Evolutionary conservation across 495 filamentous ascomycete species (phyloP).

Genomic region (Penicillium nucicola): DNA sequence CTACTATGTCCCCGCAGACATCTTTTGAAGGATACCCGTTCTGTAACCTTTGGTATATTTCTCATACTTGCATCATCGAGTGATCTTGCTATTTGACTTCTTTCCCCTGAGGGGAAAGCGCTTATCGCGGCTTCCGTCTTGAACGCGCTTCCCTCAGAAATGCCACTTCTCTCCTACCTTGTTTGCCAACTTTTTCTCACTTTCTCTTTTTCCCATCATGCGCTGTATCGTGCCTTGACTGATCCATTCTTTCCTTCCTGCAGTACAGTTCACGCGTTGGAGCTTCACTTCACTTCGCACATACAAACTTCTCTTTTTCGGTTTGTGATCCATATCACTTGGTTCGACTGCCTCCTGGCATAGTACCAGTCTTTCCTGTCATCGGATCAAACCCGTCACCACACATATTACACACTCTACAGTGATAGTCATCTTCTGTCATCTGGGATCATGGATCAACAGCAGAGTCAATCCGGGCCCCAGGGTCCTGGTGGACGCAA

Average conservation of each 20-base stretch:
- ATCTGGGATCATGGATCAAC: constrained; percentile 71
- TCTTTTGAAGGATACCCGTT: neutral
- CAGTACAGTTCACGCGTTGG: constrained; percentile 30
- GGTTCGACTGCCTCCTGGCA: constrained; percentile 24
- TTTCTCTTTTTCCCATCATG: constrained; percentile 1
- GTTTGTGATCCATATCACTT: constrained; percentile 22
- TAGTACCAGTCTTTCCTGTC: constrained; percentile 23
- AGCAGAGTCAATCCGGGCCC: constrained; percentile 70
- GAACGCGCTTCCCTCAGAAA: neutral
- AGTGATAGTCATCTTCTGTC: constrained; percentile 15
- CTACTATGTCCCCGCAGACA: neutral
- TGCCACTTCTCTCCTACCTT: neutral
- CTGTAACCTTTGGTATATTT: neutral
- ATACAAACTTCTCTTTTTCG: constrained; percentile 23
- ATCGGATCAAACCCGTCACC: constrained; percentile 12
- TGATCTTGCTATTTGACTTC: neutral
- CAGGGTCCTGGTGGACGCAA: constrained; percentile 83
- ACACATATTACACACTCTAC: constrained; percentile 23
- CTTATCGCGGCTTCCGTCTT: constrained; percentile 1
- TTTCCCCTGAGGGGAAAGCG: constrained; percentile 1
- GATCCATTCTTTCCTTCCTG: constrained; percentile 25
- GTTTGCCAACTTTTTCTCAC: neutral
- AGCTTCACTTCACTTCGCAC: constrained; percentile 18
- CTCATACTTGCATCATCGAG: constrained; percentile 5
- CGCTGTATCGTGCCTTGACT: constrained; percentile 14